A percentile compares a stretch with the other conserved stretches of the same genome.
Conservation (phyloP, 768 basidiomycete species). For the Termitomyces sp. region DNA sequence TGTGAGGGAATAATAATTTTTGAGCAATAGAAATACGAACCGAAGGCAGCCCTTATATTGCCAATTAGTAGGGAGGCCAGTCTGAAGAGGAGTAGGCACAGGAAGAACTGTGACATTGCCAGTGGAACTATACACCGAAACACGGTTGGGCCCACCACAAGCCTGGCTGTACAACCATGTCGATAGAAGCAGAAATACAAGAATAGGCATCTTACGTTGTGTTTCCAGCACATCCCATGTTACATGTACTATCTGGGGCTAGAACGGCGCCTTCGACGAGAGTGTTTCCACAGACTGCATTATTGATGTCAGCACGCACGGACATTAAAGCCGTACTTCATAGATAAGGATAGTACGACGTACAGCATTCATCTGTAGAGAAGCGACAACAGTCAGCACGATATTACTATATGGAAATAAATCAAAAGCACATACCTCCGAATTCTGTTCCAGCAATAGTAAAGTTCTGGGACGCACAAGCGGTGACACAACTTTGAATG, state of each 20-base stretch:
- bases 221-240: constrained; percentile 74
- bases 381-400: constrained; percentile 6
- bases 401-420: constrained; percentile 2
- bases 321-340: background rate
- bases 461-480: constrained; percentile 56
- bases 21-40: constrained; percentile 34
- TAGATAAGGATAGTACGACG: constrained; percentile 16
- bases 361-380: constrained; percentile 43
- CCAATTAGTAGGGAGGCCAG: constrained; percentile 63
- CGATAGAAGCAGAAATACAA: constrained; percentile 8
- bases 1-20: background rate
- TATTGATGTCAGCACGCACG: background rate
- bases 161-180: constrained; percentile 42
- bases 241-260: constrained; percentile 53
- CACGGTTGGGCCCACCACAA: constrained; percentile 72
- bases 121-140: constrained; percentile 65
- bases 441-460: constrained; percentile 74
- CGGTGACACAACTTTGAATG: constrained; percentile 58
- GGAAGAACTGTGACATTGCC: constrained; percentile 52
- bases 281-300: constrained; percentile 66
- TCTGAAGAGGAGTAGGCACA: constrained; percentile 55
- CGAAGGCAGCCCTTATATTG: constrained; percentile 63
- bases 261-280: constrained; percentile 59
- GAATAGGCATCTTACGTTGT: constrained; percentile 42
- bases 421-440: constrained; percentile 37